These are phyloP conservation scores for Grosmannia clavigera DNA, from an alignment of 2,329 filamentous ascomycete genomes.

Conservation along the genomic window DNA sequence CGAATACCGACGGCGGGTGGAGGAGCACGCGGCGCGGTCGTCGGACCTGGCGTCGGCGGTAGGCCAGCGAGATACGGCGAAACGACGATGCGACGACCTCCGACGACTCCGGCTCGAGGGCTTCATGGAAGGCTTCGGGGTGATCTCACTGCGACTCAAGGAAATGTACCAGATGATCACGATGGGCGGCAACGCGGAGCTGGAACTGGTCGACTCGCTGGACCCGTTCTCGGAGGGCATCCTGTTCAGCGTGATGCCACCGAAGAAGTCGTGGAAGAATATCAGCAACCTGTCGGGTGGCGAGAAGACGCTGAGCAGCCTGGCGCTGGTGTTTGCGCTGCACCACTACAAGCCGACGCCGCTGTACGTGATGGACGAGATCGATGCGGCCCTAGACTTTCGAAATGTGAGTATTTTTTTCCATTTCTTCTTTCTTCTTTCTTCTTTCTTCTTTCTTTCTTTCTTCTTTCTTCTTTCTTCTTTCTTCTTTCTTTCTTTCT, in stretches of 20 bases:
- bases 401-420: constrained; percentile 63
- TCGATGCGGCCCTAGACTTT: constrained; percentile 95
- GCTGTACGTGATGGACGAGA: constrained; percentile 98
- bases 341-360: constrained; percentile 98
- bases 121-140: constrained; percentile 96
- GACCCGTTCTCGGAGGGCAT: constrained; percentile 98
- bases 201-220: constrained; percentile 89
- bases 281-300: constrained; percentile 92
- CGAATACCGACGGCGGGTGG: constrained; percentile 27
- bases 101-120: constrained; percentile 82
- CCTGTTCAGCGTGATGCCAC: constrained; percentile 95
- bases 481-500: too few species aligned
- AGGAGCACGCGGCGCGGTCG: constrained; percentile 35
- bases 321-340: constrained; percentile 93
- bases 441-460: too few species aligned
- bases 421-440: background rate
- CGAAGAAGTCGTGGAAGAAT: constrained; percentile 99
- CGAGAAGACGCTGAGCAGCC: constrained; percentile 87
- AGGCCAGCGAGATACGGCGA: constrained; percentile 67
- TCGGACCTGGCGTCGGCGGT: constrained; percentile 74
- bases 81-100: constrained; percentile 85
- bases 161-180: constrained; percentile 99
- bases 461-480: too few species aligned
- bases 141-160: constrained; percentile 87
- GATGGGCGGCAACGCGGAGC: constrained; percentile 95